A percentile compares a stretch with the other conserved stretches of the same genome.
These are phyloP conservation scores for Aspergillus campestris DNA, from an alignment of 495 filamentous ascomycete genomes.

Conservation along the genomic window DNA sequence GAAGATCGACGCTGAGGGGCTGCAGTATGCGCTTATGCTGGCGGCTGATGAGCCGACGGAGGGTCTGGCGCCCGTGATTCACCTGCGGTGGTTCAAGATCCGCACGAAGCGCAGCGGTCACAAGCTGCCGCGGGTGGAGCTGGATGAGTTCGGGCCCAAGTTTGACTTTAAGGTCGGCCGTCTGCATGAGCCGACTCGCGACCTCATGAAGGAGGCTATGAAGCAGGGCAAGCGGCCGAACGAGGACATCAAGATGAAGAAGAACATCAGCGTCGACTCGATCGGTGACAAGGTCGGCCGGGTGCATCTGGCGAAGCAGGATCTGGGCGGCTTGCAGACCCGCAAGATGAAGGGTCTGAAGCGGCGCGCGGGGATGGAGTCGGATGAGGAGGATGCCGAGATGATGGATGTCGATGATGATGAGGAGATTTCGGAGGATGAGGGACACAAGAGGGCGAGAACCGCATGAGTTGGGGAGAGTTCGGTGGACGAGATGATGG, in stretches of 20 bases:
- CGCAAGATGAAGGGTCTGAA: constrained; percentile 99
- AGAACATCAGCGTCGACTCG: constrained; percentile 85
- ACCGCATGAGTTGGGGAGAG: constrained; percentile 14
- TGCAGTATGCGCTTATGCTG: constrained; percentile 81
- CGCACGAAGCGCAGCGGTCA: constrained; percentile 78
- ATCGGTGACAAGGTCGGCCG: constrained; percentile 94
- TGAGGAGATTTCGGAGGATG: constrained; percentile 25
- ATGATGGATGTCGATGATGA: constrained; percentile 38
- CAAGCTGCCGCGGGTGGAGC: constrained; percentile 79
- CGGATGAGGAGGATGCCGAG: constrained; percentile 31
- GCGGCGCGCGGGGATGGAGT: constrained; percentile 52
- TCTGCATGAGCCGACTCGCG: constrained; percentile 63
- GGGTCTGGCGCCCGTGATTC: constrained; percentile 57
- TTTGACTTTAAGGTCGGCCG: constrained; percentile 89
- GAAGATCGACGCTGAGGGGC: constrained; percentile 85
- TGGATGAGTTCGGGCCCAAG: constrained; percentile 91
- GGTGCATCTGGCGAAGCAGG: constrained; percentile 87
- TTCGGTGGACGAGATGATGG: too few relatives aligned
- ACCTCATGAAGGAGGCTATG: constrained; percentile 81
- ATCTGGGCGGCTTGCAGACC: constrained; percentile 79
- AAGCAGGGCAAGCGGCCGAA: constrained; percentile 66
- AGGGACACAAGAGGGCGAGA: constrained; percentile 31
- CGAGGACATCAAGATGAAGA: constrained; percentile 61
- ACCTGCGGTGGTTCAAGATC: constrained; percentile 78
- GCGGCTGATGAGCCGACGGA: constrained; percentile 66